Base-by-base conservation (phyloP, 2,329 filamentous ascomycete species). In the Fusarium temperatum region DNA sequence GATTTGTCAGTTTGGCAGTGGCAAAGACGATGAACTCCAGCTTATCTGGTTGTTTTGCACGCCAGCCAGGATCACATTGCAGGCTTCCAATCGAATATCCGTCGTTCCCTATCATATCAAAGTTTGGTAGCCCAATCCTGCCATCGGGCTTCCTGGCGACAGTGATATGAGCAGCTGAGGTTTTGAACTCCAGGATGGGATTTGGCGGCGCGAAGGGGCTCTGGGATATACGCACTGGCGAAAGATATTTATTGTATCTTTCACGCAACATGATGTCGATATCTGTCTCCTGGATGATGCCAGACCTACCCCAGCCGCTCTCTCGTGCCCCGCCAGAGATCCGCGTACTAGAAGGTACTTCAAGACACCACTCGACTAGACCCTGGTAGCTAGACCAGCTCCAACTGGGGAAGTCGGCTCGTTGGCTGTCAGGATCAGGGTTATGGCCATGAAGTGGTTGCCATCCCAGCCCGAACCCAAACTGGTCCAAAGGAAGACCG, bases 161-260 rank as follows among this genome's bases (percentile, higher is more conserved):
- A 13, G 28, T 32, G 6, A 32, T n/a, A 18, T 18, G 5, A n/a
- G 47, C 28, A 13, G 22, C 8, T 18, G 47, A n/a, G 28, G 28
- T 50, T 32, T 32, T 32, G 47, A 50, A 50, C 22, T 32, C 47
- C 1, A 50, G 5, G 8, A 50, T 24, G 3, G 28, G 28, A 13
- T n/a, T 7, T 1, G 18, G 22, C 0, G 22, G 11, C 22, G 3
- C 11, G 8, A 32, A n/a, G 7, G 15, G 15, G 6, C 1, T 50
- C 2, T 50, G 47, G 0, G 22, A 32, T n/a, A 10, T 12, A 13
- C 11, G 22, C 3, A 50, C 22, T 32, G 47, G 47, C 18, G 47
- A 50, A 3, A 50, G 10, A n/a, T 5, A 18, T 32, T 6, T 18
- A 1, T n/a, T 5, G 5, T 18, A 50, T 18, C 15, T 32, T 5